Evolutionary conservation across 371 early-diverging fungal species (phyloP).

Genomic region (Dinochytrium kinnereticum): DNA sequence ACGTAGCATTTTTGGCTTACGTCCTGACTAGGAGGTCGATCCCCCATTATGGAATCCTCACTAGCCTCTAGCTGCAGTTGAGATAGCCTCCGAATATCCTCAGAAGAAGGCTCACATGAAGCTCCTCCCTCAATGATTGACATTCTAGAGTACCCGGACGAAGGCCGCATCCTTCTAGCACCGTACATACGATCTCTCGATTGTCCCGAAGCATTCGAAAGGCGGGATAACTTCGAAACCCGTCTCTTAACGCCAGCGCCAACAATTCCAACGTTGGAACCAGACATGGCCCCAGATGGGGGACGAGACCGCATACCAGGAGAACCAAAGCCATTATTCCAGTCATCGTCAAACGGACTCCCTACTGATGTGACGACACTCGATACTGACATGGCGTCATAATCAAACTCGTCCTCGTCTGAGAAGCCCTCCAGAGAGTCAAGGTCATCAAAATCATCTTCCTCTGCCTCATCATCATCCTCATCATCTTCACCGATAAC

Average conservation of each 20-base stretch:
- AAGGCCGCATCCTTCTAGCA: background rate
- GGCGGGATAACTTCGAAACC: conserved; percentile 7
- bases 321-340: too few relatives aligned
- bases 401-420: conserved; percentile 12
- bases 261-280: background rate
- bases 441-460: background rate
- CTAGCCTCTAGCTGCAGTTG: conserved; percentile 3
- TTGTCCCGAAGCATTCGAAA: background rate
- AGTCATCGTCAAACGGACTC: background rate
- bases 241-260: conserved; percentile 6
- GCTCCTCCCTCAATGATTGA: background rate
- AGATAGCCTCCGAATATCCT: conserved; percentile 12
- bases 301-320: background rate
- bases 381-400: conserved; percentile 12
- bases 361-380: background rate
- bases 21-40: conserved; percentile 19
- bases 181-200: background rate
- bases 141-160: conserved; percentile 3
- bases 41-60: background rate
- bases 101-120: background rate
- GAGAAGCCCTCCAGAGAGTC: background rate
- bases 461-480: background rate
- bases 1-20: conserved; percentile 9
- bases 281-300: background rate
- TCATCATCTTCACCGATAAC: background rate